Percentiles rank a stretch among this genome's conserved stretches.
These are phyloP conservation scores for Arxiozyma telluris DNA, from an alignment of 1,139 yeast genomes.

Conservation along the genomic window DNA sequence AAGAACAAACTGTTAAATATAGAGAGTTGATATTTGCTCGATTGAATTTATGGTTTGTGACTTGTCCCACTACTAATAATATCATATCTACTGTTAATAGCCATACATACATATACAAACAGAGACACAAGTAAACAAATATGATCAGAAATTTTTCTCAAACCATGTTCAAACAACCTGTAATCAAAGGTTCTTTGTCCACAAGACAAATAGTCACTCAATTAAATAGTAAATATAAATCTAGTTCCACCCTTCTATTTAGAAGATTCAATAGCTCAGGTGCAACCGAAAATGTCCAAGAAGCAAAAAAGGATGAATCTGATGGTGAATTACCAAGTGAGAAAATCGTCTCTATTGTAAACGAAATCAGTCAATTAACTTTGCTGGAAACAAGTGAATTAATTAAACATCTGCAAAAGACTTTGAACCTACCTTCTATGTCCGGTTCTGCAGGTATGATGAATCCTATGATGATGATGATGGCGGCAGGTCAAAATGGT, in stretches of 20 bases:
- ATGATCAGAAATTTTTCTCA: neutral
- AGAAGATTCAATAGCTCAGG: conserved; percentile 30
- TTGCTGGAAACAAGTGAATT: conserved; percentile 82
- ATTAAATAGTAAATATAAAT: too few species aligned
- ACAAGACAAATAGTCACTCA: neutral
- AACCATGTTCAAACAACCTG: neutral
- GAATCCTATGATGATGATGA: neutral
- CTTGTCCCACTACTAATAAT: too few species aligned
- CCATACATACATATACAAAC: too few species aligned
- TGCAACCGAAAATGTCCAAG: conserved; percentile 29
- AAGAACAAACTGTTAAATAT: too few species aligned
- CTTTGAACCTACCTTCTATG: conserved; percentile 86
- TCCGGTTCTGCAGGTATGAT: conserved; percentile 44
- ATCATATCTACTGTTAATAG: too few species aligned
- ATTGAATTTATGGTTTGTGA: too few species aligned
- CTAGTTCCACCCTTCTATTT: neutral
- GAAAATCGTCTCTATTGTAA: conserved; percentile 79
- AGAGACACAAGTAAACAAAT: neutral
- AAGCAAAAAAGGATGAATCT: conserved; percentile 51
- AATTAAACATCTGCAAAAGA: conserved; percentile 73
- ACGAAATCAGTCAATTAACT: conserved; percentile 80
- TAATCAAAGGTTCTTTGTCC: neutral
- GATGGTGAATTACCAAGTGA: conserved; percentile 27
- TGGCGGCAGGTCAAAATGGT: neutral
- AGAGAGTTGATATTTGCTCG: too few species aligned